phyloP scores from a whole-genome alignment of 805 yeast genomes.

The Wickerhamomyces hampshirensis region DNA sequence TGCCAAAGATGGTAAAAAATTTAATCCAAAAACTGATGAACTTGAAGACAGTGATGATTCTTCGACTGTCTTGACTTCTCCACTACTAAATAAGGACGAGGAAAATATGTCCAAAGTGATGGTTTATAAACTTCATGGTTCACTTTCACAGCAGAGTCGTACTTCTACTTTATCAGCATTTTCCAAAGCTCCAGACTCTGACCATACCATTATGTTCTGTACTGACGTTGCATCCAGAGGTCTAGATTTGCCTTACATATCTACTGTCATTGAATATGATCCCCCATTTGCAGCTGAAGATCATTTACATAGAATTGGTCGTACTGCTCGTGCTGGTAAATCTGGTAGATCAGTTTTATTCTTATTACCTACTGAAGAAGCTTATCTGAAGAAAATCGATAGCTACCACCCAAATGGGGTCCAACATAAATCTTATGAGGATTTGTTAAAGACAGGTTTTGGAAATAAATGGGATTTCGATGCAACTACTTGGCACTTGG shows the following conservation, averaged over 20 bases:
- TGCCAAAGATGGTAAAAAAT: slow-evolving; percentile 49
- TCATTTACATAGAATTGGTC: slow-evolving; percentile 93
- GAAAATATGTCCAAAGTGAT: slow-evolving; percentile 30
- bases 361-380: slow-evolving; percentile 90
- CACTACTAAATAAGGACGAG: slow-evolving; percentile 35
- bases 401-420: slow-evolving; percentile 55
- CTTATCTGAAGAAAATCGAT: slow-evolving; percentile 60
- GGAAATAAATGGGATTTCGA: slow-evolving; percentile 78
- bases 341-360: slow-evolving; percentile 75
- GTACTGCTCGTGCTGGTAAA: slow-evolving; percentile 97
- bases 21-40: slow-evolving; percentile 28
- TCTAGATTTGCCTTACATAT: slow-evolving; percentile 81
- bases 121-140: slow-evolving; percentile 81
- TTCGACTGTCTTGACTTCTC: slow-evolving; percentile 47
- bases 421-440: slow-evolving; percentile 44
- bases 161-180: slow-evolving; percentile 56
- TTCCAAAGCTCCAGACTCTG: slow-evolving; percentile 34
- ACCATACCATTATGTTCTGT: slow-evolving; percentile 73
- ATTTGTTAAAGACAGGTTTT: slow-evolving; percentile 34
- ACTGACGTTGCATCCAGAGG: slow-evolving; percentile 99
- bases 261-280: slow-evolving; percentile 86
- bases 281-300: slow-evolving; percentile 94
- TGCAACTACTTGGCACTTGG: slow-evolving; percentile 95
- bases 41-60: slow-evolving; percentile 26
- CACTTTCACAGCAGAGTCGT: slow-evolving; percentile 79